phyloP scores from a whole-genome alignment of 2,329 filamentous ascomycete species.

The Pseudogymnoascus pannorum region DNA sequence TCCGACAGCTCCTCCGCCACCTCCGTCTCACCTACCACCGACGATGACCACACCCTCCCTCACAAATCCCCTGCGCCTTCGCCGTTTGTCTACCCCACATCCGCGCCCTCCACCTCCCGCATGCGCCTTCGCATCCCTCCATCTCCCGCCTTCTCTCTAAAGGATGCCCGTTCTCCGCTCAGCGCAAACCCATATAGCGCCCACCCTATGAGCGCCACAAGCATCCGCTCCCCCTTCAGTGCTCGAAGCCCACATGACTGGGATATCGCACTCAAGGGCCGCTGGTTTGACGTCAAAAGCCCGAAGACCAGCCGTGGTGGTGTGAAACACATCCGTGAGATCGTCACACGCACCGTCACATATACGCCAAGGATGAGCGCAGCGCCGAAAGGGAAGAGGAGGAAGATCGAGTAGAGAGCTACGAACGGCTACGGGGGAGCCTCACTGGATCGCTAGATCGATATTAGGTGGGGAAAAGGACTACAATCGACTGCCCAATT shows the following conservation, averaged over 20 bases:
- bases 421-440: neutral
- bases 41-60: slow-evolving; percentile 47
- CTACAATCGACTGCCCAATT: neutral
- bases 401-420: slow-evolving; percentile 53
- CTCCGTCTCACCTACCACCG: slow-evolving; percentile 18
- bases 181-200: slow-evolving; percentile 38
- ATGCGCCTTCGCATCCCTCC: slow-evolving; percentile 67
- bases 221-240: slow-evolving; percentile 63
- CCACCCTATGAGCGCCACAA: slow-evolving; percentile 33
- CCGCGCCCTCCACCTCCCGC: slow-evolving; percentile 49
- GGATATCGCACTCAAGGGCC: slow-evolving; percentile 62
- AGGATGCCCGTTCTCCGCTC: slow-evolving; percentile 58
- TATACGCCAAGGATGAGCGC: slow-evolving; percentile 83
- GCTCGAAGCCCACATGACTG: slow-evolving; percentile 69
- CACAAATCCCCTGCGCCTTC: slow-evolving; percentile 52
- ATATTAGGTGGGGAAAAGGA: neutral
- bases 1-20: slow-evolving; percentile 28
- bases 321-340: slow-evolving; percentile 70
- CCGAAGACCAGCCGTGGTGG: slow-evolving; percentile 53
- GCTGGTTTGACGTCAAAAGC: slow-evolving; percentile 50
- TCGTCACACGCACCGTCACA: slow-evolving; percentile 89
- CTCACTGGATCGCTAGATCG: neutral
- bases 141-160: slow-evolving; percentile 57
- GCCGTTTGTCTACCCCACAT: slow-evolving; percentile 53
- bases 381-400: slow-evolving; percentile 85